These are phyloP conservation scores for Apiotrichum mycotoxinovorans DNA, from an alignment of 1,284 basidiomycete genomes.

Conservation along the genomic window DNA sequence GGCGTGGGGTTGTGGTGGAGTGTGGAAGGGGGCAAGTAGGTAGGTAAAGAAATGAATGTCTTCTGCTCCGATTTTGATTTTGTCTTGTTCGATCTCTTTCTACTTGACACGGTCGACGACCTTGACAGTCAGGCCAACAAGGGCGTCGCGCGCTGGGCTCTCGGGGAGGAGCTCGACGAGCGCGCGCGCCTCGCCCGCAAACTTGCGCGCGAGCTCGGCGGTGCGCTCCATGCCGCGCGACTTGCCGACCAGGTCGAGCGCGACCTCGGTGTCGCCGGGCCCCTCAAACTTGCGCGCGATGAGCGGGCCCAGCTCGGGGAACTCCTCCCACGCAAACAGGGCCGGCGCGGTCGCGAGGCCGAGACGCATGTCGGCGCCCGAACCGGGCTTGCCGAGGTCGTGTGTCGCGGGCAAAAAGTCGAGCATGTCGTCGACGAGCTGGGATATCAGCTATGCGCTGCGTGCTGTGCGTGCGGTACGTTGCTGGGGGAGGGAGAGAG, in stretches of 20 bases:
- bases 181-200: slow-evolving; percentile 72
- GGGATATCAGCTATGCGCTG: slow-evolving; percentile 11
- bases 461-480: background rate
- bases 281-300: slow-evolving; percentile 79
- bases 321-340: slow-evolving; percentile 90
- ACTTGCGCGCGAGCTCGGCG: slow-evolving; percentile 67
- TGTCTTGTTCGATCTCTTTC: background rate
- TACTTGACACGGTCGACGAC: slow-evolving; percentile 52
- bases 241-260: slow-evolving; percentile 65
- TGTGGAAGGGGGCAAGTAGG: background rate
- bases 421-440: slow-evolving; percentile 90
- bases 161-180: slow-evolving; percentile 71
- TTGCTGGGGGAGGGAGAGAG: too few relatives aligned
- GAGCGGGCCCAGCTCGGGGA: slow-evolving; percentile 69
- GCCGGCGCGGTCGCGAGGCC: slow-evolving; percentile 89
- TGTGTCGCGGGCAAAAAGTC: slow-evolving; percentile 71
- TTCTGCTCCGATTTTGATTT: too few relatives aligned
- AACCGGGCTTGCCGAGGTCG: slow-evolving; percentile 73
- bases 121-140: slow-evolving; percentile 54
- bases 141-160: slow-evolving; percentile 70
- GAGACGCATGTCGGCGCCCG: slow-evolving; percentile 77
- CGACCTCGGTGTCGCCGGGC: slow-evolving; percentile 79
- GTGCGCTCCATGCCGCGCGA: slow-evolving; percentile 79
- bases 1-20: background rate
- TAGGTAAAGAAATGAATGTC: background rate